Conservation (phyloP, 2,329 filamentous ascomycete genomes). For the Aspergillus sp. region DNA sequence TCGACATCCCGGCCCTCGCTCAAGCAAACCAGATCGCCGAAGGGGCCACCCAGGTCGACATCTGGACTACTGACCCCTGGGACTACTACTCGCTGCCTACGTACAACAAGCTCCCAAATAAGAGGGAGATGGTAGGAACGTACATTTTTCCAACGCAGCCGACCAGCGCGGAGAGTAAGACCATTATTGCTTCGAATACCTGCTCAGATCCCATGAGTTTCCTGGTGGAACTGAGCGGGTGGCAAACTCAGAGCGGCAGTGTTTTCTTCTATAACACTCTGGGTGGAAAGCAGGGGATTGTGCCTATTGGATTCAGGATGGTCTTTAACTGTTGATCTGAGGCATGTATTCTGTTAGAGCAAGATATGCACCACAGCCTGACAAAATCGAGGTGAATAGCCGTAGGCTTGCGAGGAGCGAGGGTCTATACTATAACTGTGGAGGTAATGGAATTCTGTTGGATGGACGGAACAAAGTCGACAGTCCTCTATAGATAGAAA, state of each 20-base stretch:
- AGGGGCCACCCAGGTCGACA: constrained; percentile 10
- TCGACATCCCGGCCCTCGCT: constrained; percentile 11
- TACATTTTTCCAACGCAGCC: constrained; percentile 11
- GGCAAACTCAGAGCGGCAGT: constrained; percentile 11
- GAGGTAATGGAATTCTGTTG: no score
- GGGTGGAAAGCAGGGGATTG: constrained; percentile 1
- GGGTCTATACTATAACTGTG: no score
- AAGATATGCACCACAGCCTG: no score
- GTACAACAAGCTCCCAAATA: constrained; percentile 7
- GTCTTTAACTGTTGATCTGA: constrained; percentile 13
- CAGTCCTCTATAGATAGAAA: no score
- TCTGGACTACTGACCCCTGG: constrained; percentile 16
- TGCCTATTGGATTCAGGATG: constrained; percentile 14
- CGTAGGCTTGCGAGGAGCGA: no score
- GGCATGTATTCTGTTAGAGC: no score
- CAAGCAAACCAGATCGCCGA: constrained; percentile 12
- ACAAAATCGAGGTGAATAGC: no score
- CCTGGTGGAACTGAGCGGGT: constrained; percentile 12
- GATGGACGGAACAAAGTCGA: no score
- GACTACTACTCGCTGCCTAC: constrained; percentile 4
- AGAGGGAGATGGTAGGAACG: constrained; percentile 5
- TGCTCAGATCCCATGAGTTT: constrained; percentile 17
- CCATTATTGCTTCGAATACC: constrained; percentile 8
- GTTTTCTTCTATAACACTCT: constrained; percentile 15
- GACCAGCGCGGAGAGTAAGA: neutral